Evolutionary conservation across 2,329 filamentous ascomycete species (phyloP), one percentile per base, ranked within the genome.

Genomic region (Colletotrichum destructivum): DNA sequence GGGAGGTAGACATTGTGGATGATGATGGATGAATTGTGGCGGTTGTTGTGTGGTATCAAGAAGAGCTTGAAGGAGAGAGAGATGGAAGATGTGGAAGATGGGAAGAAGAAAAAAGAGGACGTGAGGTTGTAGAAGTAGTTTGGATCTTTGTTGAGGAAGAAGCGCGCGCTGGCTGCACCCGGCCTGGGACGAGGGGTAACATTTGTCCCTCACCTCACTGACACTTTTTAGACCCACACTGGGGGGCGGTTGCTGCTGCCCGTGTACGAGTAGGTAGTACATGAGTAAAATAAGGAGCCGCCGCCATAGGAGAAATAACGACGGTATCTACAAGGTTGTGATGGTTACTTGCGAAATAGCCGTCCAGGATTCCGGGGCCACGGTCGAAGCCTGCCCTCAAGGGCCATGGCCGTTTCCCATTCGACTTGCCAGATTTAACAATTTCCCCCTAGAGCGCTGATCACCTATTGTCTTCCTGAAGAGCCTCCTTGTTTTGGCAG

Each of bases 1-100:
- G 93, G 85, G 95, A 94, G 85, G 87, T 92, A 85, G 94, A 86
- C 95, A 98, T 98, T 84, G 76, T 76, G 71, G 42, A 59, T 13
- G 42, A 57, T 59, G 65, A 62, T 71, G 56, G 40, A 56, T 51
- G 46, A 62, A 62, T 67, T 18, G 46, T 62, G 40, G 26, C 52
- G 54, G 56, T 65, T 66, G 68, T 74, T 59, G 40, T 64, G 56
- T 47, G 59, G 46, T 56, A 69, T 46, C 49, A 63, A 42, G 52
- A 23, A 54, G 26, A 35, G 13, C 26, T 60, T 47, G 51, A 65
- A 65, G 21, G 40, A 15, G 60, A 51, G 57, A 66, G 52, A 55
- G 57, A 21, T 15, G 21, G 8, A n/a, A 16, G 31, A 18, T 16
- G 68, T 15, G 26, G 40, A 66, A 57, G 57, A 52, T 35, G 52